Evolutionary conservation across 139 green algal genomes (phyloP).

Genomic region (Deuterostichococcus epilithicus): DNA sequence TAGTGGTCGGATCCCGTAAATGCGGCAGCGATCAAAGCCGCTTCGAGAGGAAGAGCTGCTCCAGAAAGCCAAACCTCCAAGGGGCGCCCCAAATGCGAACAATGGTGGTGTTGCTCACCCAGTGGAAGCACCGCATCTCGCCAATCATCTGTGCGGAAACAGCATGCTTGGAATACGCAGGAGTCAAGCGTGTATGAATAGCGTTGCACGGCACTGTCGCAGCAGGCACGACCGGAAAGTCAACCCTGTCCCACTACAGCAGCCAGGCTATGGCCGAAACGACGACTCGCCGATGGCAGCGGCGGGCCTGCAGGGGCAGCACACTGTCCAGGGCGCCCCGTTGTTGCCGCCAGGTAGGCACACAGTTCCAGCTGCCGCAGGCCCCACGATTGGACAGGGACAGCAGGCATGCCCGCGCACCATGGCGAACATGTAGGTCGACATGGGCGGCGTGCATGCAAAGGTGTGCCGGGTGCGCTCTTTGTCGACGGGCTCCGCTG

Average conservation of each 20-base stretch:
- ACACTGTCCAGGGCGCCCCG: no score
- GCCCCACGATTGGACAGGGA: background rate
- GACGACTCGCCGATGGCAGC: no score
- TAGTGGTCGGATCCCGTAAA: background rate
- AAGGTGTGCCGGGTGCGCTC: constrained; percentile 31
- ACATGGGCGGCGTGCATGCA: constrained; percentile 66
- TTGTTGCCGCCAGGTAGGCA: no score
- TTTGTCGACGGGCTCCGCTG: background rate
- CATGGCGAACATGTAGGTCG: constrained; percentile 77
- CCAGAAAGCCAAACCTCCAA: constrained; percentile 31
- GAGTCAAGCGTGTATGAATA: no score
- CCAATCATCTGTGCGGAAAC: background rate
- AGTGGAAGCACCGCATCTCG: background rate
- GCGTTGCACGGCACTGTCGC: no score
- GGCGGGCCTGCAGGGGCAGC: no score
- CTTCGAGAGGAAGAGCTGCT: no score
- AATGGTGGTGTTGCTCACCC: background rate
- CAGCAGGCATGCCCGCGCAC: background rate
- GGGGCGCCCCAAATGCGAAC: constrained; percentile 63
- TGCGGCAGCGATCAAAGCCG: no score
- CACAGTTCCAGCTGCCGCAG: background rate
- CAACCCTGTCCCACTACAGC: no score
- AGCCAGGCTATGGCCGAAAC: no score
- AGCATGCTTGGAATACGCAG: no score
- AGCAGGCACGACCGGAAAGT: no score